Percentiles rank a stretch among this genome's conserved stretches.
phyloP scores from a whole-genome alignment of 106 monocot genomes.

The Dendrobium officinale region DNA sequence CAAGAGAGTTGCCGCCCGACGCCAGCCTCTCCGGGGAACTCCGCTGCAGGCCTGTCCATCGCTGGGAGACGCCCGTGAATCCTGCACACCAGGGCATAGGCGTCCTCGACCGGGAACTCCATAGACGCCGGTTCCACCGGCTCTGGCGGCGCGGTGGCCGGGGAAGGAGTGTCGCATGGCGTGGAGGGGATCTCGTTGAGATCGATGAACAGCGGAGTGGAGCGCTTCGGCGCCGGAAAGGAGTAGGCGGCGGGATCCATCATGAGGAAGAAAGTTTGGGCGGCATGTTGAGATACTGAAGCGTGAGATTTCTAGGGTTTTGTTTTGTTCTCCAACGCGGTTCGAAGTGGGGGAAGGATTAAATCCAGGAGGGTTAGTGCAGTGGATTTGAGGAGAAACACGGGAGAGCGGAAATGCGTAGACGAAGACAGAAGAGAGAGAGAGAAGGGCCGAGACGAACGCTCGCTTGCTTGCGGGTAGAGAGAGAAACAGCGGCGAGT shows the following conservation, averaged over 20 bases:
- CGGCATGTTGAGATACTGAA: constrained; percentile 8
- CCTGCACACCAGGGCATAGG: constrained; percentile 33
- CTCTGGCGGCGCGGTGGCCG: constrained; percentile 16
- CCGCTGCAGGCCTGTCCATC: constrained; percentile 23
- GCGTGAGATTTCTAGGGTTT: constrained; percentile 15
- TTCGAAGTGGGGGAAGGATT: neutral
- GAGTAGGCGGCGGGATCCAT: constrained; percentile 11
- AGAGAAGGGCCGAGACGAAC: neutral
- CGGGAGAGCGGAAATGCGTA: constrained; percentile 1
- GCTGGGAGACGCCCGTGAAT: constrained; percentile 16
- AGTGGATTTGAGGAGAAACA: neutral
- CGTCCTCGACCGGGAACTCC: constrained; percentile 18
- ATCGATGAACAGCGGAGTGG: constrained; percentile 35
- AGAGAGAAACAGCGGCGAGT: constrained; percentile 14
- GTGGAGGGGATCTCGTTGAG: constrained; percentile 41
- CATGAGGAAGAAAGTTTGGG: neutral
- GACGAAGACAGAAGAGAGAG: constrained; percentile 8
- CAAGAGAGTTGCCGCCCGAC: constrained; percentile 28
- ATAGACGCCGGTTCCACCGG: neutral
- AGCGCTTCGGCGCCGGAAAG: constrained; percentile 12
- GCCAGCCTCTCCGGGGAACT: constrained; percentile 81
- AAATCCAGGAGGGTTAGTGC: constrained; percentile 2
- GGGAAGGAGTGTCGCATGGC: constrained; percentile 15
- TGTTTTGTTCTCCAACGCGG: neutral
- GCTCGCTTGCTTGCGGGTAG: constrained; percentile 5